Base-by-base conservation (phyloP, 306 rosid species). In the Dalbergia oliveri region DNA sequence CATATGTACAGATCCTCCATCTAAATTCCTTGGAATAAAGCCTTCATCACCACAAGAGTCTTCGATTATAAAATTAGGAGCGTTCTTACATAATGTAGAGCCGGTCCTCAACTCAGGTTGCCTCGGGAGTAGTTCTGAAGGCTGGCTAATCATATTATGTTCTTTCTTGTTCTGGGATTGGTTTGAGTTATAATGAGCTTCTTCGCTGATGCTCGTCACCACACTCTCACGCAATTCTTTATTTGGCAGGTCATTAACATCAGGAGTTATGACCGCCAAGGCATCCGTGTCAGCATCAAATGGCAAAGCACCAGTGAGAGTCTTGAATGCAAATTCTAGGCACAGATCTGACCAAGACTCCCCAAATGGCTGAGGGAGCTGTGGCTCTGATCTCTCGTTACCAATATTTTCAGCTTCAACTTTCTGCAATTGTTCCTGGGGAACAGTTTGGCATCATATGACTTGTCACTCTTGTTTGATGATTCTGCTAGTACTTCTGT, bases 291-390 rank as follows among this genome's bases (percentile, higher is more conserved):
- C 39, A 84, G 89, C 89, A 65, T 90, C 94, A 26, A 86, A 81
- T 4, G 97, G 97, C 79, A 90, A 90, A 85, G 87, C 90, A 63
- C 97, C 99, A 39, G 96, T 90, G 59, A 95, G 98, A 82, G 96
- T 95, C 87, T 93, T 95, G 84, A 91, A 76, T 12, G 99, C 97
- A 77, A 90, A 95, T 71, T 95, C 98, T 69, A 93, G 85, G 89
- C 99, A 93, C 35, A 98, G 97, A 75, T 95, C 99, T 26, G 94
- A 89, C 97, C 98, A 95, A 63, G 89, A 84, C 87, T 90, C 90
- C 71, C 76, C 85, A 49, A 88, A 85, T 4, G 92, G 88, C 69
- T 82, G 84, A 61, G 92, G 51, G 15, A 79, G 69, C 66, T 84
- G 88, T 33, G 90, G 68, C 76, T 86, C 88, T 18, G 86, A 69